Evolutionary conservation across 2,329 filamentous ascomycete genomes (phyloP).

Genomic region (Aspergillus candidus): DNA sequence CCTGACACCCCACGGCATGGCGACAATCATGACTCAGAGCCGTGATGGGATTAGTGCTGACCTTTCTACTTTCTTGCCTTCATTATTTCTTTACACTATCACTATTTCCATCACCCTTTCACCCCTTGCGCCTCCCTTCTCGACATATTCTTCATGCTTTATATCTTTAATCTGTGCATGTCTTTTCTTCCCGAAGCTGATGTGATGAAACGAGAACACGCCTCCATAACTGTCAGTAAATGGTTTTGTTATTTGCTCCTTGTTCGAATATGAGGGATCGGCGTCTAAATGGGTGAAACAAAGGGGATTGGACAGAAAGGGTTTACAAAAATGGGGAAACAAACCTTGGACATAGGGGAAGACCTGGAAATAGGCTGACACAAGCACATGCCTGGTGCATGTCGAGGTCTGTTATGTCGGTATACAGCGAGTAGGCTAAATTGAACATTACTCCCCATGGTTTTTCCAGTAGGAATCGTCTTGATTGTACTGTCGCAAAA

Average conservation of each 20-base stretch:
- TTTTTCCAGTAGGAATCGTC: too few species aligned
- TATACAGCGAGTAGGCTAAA: conserved; percentile 16
- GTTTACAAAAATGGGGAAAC: conserved; percentile 13
- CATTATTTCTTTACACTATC: too few species aligned
- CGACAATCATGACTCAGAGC: too few species aligned
- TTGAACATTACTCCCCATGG: conserved; percentile 4
- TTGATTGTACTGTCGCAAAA: too few species aligned
- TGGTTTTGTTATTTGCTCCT: conserved; percentile 17
- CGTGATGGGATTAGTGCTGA: too few species aligned
- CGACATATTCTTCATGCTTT: conserved; percentile 1
- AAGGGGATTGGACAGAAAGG: conserved; percentile 11
- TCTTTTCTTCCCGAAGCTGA: conserved; percentile 17
- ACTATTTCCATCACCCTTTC: conserved; percentile 5
- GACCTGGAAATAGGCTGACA: conserved; percentile 16
- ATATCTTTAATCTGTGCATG: conserved; percentile 12
- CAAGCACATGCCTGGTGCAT: conserved; percentile 14
- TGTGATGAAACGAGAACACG: conserved; percentile 20
- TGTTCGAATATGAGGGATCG: conserved; percentile 18
- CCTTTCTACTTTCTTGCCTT: background rate
- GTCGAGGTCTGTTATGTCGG: conserved; percentile 11
- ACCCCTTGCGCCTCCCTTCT: conserved; percentile 6
- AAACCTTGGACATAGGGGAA: conserved; percentile 19
- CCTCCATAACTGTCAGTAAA: conserved; percentile 14
- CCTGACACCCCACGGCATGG: too few species aligned
- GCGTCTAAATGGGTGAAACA: conserved; percentile 19